phyloP scores from a whole-genome alignment of 2,329 filamentous ascomycete genomes.

The Colletotrichum abscissum region DNA sequence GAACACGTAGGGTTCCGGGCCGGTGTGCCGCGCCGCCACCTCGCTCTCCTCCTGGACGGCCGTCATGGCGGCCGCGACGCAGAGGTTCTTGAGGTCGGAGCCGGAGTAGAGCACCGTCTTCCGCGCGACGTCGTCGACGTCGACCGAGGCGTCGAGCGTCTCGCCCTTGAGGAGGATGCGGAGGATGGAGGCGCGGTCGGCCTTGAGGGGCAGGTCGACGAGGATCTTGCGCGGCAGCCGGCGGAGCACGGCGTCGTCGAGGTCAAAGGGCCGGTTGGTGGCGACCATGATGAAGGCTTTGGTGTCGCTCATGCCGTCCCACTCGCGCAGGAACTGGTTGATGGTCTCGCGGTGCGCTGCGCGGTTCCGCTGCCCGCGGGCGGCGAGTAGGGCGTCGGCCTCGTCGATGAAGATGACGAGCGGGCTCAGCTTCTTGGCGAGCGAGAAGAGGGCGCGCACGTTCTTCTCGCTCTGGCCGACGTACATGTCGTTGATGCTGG shows the following conservation, averaged over 20 bases:
- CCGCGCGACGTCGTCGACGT: constrained; percentile 70
- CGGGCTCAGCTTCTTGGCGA: constrained; percentile 91
- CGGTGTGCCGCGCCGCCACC: constrained; percentile 49
- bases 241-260: constrained; percentile 89
- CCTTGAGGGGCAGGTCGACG: constrained; percentile 76
- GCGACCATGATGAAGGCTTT: constrained; percentile 98
- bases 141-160: constrained; percentile 68
- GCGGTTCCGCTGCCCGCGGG: constrained; percentile 75
- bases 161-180: constrained; percentile 79
- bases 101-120: constrained; percentile 83
- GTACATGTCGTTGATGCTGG: constrained; percentile 95
- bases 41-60: constrained; percentile 80
- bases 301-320: constrained; percentile 88
- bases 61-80: constrained; percentile 82
- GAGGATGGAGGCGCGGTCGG: constrained; percentile 76
- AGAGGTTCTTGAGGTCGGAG: constrained; percentile 85
- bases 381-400: constrained; percentile 90
- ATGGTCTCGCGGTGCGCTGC: constrained; percentile 87
- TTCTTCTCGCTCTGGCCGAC: constrained; percentile 98
- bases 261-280: constrained; percentile 93
- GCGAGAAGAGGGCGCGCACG: constrained; percentile 88
- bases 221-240: constrained; percentile 78
- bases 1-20: constrained; percentile 64
- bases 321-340: constrained; percentile 96
- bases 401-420: constrained; percentile 98